phyloP scores from a whole-genome alignment of 1,284 basidiomycete genomes.

The Ustilago curta region DNA sequence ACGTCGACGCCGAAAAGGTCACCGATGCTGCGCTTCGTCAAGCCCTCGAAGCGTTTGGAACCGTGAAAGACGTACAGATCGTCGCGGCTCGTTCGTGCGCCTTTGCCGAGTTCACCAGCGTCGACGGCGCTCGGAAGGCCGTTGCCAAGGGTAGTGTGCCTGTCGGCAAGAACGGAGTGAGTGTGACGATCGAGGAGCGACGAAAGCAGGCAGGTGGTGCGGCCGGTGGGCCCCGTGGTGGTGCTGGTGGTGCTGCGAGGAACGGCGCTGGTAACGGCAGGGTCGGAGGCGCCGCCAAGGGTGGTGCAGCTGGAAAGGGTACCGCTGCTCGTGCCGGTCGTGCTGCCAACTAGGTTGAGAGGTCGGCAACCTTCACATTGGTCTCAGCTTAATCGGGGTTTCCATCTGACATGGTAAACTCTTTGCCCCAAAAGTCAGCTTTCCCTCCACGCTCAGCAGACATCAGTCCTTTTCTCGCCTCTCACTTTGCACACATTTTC shows the following conservation, averaged over 20 bases:
- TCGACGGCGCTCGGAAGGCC: constrained; percentile 86
- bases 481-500: not conserved
- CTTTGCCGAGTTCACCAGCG: constrained; percentile 86
- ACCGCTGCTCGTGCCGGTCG: constrained; percentile 10
- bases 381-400: too few relatives aligned
- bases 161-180: constrained; percentile 74
- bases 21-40: constrained; percentile 75
- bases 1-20: constrained; percentile 82
- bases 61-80: constrained; percentile 88
- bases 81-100: constrained; percentile 90
- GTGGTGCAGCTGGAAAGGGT: constrained; percentile 20
- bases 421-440: not conserved
- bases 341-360: constrained; percentile 17
- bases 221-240: constrained; percentile 9
- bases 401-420: too few relatives aligned
- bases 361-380: too few relatives aligned
- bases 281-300: constrained; percentile 15
- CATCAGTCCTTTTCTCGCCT: not conserved
- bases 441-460: not conserved
- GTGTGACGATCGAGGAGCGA: constrained; percentile 85
- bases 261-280: constrained; percentile 13
- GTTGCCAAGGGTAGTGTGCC: constrained; percentile 89
- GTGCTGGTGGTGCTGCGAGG: constrained; percentile 5
- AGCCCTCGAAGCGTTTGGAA: constrained; percentile 80
- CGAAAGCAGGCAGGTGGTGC: constrained; percentile 81